A percentile compares a stretch with the other conserved stretches of the same genome.
Evolutionary conservation across 345 rosid species (phyloP).

Genomic region (Conringia planisiliqua): DNA sequence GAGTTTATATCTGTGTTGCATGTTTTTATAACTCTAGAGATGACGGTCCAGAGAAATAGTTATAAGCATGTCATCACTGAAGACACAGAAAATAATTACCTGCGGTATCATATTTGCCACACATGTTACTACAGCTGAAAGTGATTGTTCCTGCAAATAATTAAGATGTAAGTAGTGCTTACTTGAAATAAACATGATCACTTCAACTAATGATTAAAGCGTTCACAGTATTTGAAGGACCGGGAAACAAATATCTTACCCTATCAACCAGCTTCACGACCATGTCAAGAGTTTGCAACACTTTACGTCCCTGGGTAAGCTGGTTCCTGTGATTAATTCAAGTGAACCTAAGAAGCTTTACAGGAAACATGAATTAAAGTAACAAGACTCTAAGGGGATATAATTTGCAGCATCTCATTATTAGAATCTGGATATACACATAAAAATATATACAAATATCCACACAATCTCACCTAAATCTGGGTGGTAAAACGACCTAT

Average conservation of each 20-base stretch:
- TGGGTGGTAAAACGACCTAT: background rate
- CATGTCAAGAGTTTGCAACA: slow-evolving; percentile 71
- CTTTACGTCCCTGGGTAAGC: slow-evolving; percentile 88
- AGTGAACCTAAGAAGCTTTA: slow-evolving; percentile 7
- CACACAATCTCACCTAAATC: background rate
- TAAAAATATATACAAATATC: background rate
- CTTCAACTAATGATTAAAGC: background rate
- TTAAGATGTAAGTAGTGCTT: background rate
- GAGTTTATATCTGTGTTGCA: background rate
- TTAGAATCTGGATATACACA: background rate
- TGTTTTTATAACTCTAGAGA: background rate
- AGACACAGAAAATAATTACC: slow-evolving; percentile 39
- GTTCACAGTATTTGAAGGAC: background rate
- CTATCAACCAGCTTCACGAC: slow-evolving; percentile 71
- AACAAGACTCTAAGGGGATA: background rate
- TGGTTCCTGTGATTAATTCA: slow-evolving; percentile 53
- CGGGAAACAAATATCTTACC: slow-evolving; percentile 40
- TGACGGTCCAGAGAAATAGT: background rate
- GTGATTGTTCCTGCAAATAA: slow-evolving; percentile 72
- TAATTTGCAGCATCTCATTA: background rate
- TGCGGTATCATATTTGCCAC: slow-evolving; percentile 89
- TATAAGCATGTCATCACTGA: slow-evolving; percentile 5
- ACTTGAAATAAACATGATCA: background rate
- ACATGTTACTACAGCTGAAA: slow-evolving; percentile 80
- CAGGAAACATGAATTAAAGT: background rate